phyloP scores from a whole-genome alignment of 495 filamentous ascomycete species.

The Daldinia grandis region DNA sequence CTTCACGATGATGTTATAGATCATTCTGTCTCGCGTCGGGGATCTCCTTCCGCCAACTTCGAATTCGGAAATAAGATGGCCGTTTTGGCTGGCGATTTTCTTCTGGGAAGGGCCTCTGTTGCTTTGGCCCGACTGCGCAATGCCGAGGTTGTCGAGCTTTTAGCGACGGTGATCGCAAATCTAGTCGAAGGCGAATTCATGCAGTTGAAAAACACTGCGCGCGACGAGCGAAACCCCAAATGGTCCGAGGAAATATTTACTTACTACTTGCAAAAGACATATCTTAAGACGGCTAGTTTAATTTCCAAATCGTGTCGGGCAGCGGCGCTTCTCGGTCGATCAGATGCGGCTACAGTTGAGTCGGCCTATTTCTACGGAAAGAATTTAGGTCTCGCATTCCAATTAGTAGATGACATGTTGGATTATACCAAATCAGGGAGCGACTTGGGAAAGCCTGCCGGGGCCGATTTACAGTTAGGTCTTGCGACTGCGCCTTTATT shows the following conservation, averaged over 20 bases:
- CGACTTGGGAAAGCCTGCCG: slow-evolving; percentile 92
- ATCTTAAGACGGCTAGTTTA: slow-evolving; percentile 92
- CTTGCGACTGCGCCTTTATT: slow-evolving; percentile 94
- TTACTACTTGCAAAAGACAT: slow-evolving; percentile 99
- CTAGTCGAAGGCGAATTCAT: slow-evolving; percentile 99
- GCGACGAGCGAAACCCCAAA: slow-evolving; percentile 79
- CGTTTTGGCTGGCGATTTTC: slow-evolving; percentile 92
- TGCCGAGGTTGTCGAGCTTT: slow-evolving; percentile 90
- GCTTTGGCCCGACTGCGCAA: slow-evolving; percentile 89
- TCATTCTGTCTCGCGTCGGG: slow-evolving; percentile 82
- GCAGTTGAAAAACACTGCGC: slow-evolving; percentile 95
- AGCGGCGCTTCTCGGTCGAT: slow-evolving; percentile 82
- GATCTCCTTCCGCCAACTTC: slow-evolving; percentile 85
- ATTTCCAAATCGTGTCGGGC: slow-evolving; percentile 96
- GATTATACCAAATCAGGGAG: slow-evolving; percentile 88
- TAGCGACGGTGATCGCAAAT: slow-evolving; percentile 96
- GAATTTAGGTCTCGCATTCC: slow-evolving; percentile 93
- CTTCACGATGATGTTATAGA: slow-evolving; percentile 99
- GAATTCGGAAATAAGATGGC: slow-evolving; percentile 99
- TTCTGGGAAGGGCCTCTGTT: slow-evolving; percentile 91
- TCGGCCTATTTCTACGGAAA: slow-evolving; percentile 90
- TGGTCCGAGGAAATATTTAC: slow-evolving; percentile 87
- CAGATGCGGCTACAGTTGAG: slow-evolving; percentile 80
- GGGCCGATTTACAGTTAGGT: slow-evolving; percentile 92
- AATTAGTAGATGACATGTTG: slow-evolving; percentile 98